A percentile compares a stretch with the other conserved stretches of the same genome.
Conservation (phyloP, 163 green algal species). For the Volvox carteri region DNA sequence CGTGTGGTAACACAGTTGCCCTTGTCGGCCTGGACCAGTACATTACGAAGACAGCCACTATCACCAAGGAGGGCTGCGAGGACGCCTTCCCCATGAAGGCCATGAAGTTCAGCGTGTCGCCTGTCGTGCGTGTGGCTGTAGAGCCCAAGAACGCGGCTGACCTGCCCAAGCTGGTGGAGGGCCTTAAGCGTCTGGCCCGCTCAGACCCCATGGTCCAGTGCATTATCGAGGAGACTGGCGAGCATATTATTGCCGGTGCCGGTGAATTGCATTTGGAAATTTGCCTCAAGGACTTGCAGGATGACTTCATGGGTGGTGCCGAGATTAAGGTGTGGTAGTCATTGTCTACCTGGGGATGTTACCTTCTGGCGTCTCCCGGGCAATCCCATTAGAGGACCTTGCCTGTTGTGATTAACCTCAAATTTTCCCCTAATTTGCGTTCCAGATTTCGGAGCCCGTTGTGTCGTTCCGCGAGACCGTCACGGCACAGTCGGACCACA, state of each 20-base stretch:
- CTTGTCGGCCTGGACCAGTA: conserved; percentile 99
- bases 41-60: conserved; percentile 99
- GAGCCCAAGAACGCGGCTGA: conserved; percentile 99
- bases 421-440: too few relatives aligned
- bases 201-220: conserved; percentile 99
- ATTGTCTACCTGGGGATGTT: too few relatives aligned
- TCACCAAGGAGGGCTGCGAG: conserved; percentile 92
- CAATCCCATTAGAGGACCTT: background rate
- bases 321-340: conserved; percentile 84
- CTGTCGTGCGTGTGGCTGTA: conserved; percentile 99
- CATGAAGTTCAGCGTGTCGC: conserved; percentile 99
- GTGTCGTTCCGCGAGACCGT: conserved; percentile 99
- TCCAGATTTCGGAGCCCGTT: conserved; percentile 97
- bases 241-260: conserved; percentile 99
- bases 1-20: conserved; percentile 99
- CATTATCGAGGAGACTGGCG: conserved; percentile 99
- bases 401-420: too few relatives aligned
- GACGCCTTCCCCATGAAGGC: conserved; percentile 97
- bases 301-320: conserved; percentile 99
- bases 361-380: too few relatives aligned
- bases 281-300: conserved; percentile 98
- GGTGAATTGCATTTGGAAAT: conserved; percentile 99
- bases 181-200: conserved; percentile 96
- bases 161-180: conserved; percentile 99
- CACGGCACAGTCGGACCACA: conserved; percentile 87